phyloP scores from a whole-genome alignment of 306 rosid species.

The Trichosanthes truncata region DNA sequence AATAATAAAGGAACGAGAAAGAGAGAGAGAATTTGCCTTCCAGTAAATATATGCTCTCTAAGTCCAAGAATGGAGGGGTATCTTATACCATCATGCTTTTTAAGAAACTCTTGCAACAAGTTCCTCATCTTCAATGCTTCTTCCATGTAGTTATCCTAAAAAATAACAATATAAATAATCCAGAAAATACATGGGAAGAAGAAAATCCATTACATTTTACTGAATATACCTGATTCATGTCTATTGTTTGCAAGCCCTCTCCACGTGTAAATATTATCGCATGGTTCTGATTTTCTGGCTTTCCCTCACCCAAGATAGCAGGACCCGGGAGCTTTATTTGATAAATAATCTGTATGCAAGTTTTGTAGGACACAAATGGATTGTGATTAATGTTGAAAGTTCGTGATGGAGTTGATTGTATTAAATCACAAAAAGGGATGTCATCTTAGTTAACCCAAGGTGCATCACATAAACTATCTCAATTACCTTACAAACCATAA shows the following conservation, averaged over 20 bases:
- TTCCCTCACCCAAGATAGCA: conserved; percentile 93
- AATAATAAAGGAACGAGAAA: not conserved
- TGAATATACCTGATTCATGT: conserved; percentile 83
- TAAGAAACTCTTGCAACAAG: conserved; percentile 84
- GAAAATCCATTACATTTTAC: conserved; percentile 4
- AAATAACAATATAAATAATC: conserved; percentile 12
- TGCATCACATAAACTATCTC: not conserved
- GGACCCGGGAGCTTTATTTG: conserved; percentile 96
- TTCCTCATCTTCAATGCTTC: conserved; percentile 98
- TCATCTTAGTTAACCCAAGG: not conserved
- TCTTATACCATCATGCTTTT: conserved; percentile 84
- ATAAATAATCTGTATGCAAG: conserved; percentile 52
- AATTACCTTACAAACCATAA: not conserved
- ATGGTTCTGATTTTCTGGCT: conserved; percentile 98
- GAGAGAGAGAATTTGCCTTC: conserved; percentile 39
- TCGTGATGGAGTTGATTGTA: not conserved
- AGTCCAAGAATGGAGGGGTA: conserved; percentile 87
- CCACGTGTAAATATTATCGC: conserved; percentile 94
- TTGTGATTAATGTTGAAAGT: conserved; percentile 12
- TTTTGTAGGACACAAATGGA: not conserved
- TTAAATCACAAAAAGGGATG: not conserved
- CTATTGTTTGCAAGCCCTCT: conserved; percentile 93
- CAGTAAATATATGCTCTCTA: conserved; percentile 96
- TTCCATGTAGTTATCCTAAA: conserved; percentile 93
- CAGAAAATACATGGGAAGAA: not conserved